Evolutionary conservation across 1,284 basidiomycete genomes (phyloP), one percentile per base, ranked within the genome.

Genomic region (Omphalotus olearius): DNA sequence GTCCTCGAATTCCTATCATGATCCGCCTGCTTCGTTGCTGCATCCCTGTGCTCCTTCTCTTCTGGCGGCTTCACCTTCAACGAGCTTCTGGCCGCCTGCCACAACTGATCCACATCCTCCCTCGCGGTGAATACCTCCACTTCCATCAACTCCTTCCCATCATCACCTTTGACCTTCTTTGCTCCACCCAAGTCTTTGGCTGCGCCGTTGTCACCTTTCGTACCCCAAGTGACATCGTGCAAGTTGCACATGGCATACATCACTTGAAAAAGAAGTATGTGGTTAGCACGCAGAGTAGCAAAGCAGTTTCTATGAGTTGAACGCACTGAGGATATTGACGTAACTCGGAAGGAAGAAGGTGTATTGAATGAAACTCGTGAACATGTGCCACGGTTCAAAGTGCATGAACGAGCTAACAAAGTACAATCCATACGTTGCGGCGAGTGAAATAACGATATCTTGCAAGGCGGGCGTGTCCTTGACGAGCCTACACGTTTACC

Each of bases 351-450:
- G 70, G 57, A 88, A 75, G 79, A 90, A 90, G 80, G 90, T 75
- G 66, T 89, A 91, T 66, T 89, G 89, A 45, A 83, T 57, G 77
- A 96, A 94, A 50, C 85, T 91, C 17, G 91, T 93, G 71, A 95
- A 79, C 89, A 95, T 92, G 75, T 95, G 93, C 90, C 91, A 95
- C 0, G 92, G 92, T 63, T 95, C 93, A 42, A 91, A 71, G 69
- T 93, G 88, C 70, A 95, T 82, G 66, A 94, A 75, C 3, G 90
- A 93, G 51, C 85, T 80, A 65, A 95, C 67, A 65, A 96, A 79
- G 75, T 95, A 95, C 47, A 95, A 80, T 35, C 92, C 91, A 65
- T 94, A 95, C 1, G 93, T 96, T 33, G 91, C 90, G 50, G 83
- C 78, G 20, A 91, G 72, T 7, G 86, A 88, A 58, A 91, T 82